A percentile compares a stretch with the other conserved stretches of the same genome.
These are phyloP conservation scores for Colletotrichum sp. DNA, from an alignment of 2,329 filamentous ascomycete genomes.

Conservation along the genomic window DNA sequence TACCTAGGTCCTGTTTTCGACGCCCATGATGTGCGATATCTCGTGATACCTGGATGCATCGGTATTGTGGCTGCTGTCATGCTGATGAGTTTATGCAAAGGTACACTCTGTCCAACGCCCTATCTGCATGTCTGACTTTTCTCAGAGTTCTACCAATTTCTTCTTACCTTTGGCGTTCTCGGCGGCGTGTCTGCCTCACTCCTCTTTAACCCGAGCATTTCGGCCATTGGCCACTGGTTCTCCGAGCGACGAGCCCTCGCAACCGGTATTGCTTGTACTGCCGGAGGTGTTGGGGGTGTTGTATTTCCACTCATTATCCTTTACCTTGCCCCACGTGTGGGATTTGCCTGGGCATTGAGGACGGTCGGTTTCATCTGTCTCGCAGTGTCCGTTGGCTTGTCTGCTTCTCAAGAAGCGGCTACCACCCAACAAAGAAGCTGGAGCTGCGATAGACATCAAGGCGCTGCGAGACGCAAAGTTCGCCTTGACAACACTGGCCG, in stretches of 20 bases:
- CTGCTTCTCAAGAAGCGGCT: constrained; percentile 45
- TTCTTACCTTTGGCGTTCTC: constrained; percentile 70
- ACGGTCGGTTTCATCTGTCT: constrained; percentile 31
- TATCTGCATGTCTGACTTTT: neutral
- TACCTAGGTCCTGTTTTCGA: constrained; percentile 73
- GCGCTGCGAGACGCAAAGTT: constrained; percentile 58
- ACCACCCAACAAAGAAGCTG: constrained; percentile 49
- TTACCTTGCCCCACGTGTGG: constrained; percentile 27
- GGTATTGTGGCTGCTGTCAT: constrained; percentile 59
- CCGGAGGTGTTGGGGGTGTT: constrained; percentile 64
- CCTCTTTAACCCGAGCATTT: constrained; percentile 72
- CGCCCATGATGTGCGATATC: constrained; percentile 62
- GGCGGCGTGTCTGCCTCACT: constrained; percentile 70
- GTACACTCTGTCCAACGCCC: constrained; percentile 26
- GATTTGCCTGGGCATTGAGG: constrained; percentile 35
- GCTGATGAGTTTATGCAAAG: constrained; percentile 61
- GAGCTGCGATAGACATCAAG: constrained; percentile 48
- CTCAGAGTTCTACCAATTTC: constrained; percentile 70
- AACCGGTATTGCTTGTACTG: constrained; percentile 71
- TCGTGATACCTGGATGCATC: constrained; percentile 63
- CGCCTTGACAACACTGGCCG: constrained; percentile 52
- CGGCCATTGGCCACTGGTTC: constrained; percentile 74
- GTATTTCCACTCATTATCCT: constrained; percentile 44
- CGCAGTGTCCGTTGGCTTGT: constrained; percentile 30
- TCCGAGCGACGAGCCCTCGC: constrained; percentile 65